Evolutionary conservation across 495 filamentous ascomycete species (phyloP).

Genomic region (Penicilliopsis zonata): DNA sequence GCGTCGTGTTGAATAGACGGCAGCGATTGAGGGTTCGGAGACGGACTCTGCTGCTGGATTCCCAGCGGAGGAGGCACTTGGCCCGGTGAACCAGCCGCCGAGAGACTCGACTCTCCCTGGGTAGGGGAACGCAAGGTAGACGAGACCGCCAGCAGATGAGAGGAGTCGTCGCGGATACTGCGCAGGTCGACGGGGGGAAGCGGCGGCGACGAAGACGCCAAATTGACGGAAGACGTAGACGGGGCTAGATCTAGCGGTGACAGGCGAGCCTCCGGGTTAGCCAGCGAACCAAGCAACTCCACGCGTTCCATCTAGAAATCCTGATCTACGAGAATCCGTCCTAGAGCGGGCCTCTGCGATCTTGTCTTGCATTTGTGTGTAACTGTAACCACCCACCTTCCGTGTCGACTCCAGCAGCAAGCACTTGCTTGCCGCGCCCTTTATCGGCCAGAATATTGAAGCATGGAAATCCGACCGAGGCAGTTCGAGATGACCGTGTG

Average conservation of each 20-base stretch:
- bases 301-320: too few species aligned
- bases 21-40: constrained; percentile 21
- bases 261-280: constrained; percentile 6
- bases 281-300: constrained; percentile 4
- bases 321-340: too few species aligned
- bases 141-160: constrained; percentile 18
- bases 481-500: constrained; percentile 16
- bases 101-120: constrained; percentile 27
- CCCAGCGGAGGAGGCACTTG: constrained; percentile 16
- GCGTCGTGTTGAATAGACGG: constrained; percentile 20
- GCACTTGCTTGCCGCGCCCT: constrained; percentile 42
- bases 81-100: constrained; percentile 24
- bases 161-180: constrained; percentile 19
- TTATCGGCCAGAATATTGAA: constrained; percentile 42
- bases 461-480: constrained; percentile 31
- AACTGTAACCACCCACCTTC: constrained; percentile 40
- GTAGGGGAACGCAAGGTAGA: constrained; percentile 21
- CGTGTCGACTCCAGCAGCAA: constrained; percentile 43
- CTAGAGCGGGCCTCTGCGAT: too few species aligned
- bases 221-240: constrained; percentile 27
- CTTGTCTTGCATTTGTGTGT: too few species aligned
- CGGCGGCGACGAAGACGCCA: constrained; percentile 28
- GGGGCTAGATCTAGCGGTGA: constrained; percentile 27
- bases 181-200: constrained; percentile 18
- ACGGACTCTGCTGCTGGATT: constrained; percentile 15